Percentiles rank a stretch among this genome's conserved stretches.
phyloP scores from a whole-genome alignment of 2,329 filamentous ascomycete species.

The Colletotrichum sp. region DNA sequence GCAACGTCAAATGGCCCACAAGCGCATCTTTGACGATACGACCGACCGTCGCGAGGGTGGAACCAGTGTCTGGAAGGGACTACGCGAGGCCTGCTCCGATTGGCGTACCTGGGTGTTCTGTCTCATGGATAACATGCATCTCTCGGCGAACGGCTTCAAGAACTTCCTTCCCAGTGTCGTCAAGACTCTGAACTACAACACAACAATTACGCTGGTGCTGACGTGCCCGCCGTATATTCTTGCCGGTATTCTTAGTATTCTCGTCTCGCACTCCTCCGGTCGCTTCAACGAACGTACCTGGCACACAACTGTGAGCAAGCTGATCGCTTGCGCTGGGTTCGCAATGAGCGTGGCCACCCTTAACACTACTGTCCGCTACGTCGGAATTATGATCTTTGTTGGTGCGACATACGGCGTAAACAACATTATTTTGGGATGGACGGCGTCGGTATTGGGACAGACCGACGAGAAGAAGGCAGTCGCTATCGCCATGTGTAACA shows the following conservation, averaged over 20 bases:
- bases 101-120: conserved; percentile 54
- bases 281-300: conserved; percentile 51
- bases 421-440: conserved; percentile 50
- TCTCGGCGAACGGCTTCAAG: conserved; percentile 53
- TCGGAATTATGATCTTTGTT: conserved; percentile 41
- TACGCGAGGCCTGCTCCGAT: conserved; percentile 48
- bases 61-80: conserved; percentile 45
- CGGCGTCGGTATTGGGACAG: conserved; percentile 42
- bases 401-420: conserved; percentile 40
- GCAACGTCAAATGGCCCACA: conserved; percentile 42
- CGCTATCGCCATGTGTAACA: conserved; percentile 36
- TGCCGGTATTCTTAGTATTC: conserved; percentile 42
- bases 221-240: conserved; percentile 50
- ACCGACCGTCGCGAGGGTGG: conserved; percentile 39
- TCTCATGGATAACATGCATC: conserved; percentile 55
- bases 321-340: conserved; percentile 38
- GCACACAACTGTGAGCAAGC: conserved; percentile 50
- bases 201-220: conserved; percentile 49
- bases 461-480: conserved; percentile 52
- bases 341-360: conserved; percentile 27
- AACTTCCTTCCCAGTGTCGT: conserved; percentile 39
- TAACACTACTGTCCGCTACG: conserved; percentile 14
- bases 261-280: conserved; percentile 45
- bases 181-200: conserved; percentile 44
- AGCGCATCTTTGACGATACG: conserved; percentile 31